Percentiles rank a stretch among this genome's conserved stretches.
Conservation (phyloP, 306 rosid genomes). For the Rosa persica region DNA sequence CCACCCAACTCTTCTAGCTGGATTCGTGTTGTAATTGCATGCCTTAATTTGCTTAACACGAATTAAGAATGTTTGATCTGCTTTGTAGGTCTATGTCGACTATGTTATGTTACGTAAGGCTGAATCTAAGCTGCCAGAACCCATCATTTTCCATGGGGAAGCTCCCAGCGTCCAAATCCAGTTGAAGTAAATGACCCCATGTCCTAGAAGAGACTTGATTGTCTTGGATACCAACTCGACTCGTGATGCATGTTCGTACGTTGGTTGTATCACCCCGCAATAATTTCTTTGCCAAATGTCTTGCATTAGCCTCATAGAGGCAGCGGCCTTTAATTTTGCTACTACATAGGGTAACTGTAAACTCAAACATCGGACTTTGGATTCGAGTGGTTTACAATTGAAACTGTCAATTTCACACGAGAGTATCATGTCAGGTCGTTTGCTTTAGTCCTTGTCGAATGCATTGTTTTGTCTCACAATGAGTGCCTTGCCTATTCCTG, state of each 20-base stretch:
- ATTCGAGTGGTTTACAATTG: neutral
- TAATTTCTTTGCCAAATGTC: neutral
- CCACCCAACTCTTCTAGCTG: neutral
- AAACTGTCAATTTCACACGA: neutral
- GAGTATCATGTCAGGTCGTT: no score
- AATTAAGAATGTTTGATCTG: neutral
- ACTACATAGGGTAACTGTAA: neutral
- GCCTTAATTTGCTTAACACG: neutral
- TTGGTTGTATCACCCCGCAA: neutral
- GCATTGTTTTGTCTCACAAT: no score
- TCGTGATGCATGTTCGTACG: neutral
- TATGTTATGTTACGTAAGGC: neutral
- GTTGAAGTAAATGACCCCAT: neutral
- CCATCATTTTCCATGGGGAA: neutral
- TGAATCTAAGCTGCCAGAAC: neutral
- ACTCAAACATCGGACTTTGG: neutral
- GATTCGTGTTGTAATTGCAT: neutral
- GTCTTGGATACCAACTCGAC: neutral
- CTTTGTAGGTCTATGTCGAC: neutral
- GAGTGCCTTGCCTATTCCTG: no score
- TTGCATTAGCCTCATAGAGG: neutral
- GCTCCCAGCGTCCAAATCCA: neutral
- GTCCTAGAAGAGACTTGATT: neutral
- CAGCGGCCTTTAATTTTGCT: no score
- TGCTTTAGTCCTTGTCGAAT: no score